Conservation (phyloP, 2,329 filamentous ascomycete genomes). For the Cladosporium sp. region DNA sequence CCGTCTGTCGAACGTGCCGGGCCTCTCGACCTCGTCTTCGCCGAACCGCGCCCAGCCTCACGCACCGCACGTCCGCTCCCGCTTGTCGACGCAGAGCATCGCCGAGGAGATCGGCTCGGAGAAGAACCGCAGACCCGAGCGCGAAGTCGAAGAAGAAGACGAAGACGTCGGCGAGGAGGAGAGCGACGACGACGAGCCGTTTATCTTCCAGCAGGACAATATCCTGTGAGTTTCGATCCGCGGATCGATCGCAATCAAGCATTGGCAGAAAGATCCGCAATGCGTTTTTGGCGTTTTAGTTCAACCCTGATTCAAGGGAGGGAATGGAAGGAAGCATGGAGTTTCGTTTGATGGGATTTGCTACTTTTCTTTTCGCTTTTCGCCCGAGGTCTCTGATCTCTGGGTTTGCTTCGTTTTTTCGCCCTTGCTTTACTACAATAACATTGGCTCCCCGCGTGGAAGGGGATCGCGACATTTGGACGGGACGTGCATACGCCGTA, state of each 20-base stretch:
- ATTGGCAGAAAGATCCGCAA: no score
- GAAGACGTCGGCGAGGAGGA: conserved; percentile 6
- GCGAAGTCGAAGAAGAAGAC: conserved; percentile 18
- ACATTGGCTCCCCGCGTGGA: not conserved
- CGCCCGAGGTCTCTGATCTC: not conserved
- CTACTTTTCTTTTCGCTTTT: not conserved
- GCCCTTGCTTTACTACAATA: not conserved
- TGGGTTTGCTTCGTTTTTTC: not conserved
- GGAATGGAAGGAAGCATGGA: not conserved
- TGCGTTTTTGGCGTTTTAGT: no score
- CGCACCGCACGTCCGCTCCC: conserved; percentile 85
- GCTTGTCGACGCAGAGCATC: conserved; percentile 86
- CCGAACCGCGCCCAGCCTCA: conserved; percentile 86
- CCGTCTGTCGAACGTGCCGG: conserved; percentile 59
- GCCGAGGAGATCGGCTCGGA: conserved; percentile 45
- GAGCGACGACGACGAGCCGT: conserved; percentile 24
- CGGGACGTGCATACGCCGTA: conserved; percentile 5
- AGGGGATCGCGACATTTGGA: not conserved
- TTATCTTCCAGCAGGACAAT: conserved; percentile 21
- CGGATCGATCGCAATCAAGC: no score
- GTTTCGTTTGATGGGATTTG: not conserved
- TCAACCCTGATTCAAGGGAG: not conserved
- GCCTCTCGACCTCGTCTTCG: conserved; percentile 76
- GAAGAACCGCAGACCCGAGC: conserved; percentile 16
- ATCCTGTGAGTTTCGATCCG: not conserved